Percentiles rank a stretch among this genome's conserved stretches.
Conservation (phyloP, 2,329 filamentous ascomycete genomes). For the Colletotrichum simmondsii region DNA sequence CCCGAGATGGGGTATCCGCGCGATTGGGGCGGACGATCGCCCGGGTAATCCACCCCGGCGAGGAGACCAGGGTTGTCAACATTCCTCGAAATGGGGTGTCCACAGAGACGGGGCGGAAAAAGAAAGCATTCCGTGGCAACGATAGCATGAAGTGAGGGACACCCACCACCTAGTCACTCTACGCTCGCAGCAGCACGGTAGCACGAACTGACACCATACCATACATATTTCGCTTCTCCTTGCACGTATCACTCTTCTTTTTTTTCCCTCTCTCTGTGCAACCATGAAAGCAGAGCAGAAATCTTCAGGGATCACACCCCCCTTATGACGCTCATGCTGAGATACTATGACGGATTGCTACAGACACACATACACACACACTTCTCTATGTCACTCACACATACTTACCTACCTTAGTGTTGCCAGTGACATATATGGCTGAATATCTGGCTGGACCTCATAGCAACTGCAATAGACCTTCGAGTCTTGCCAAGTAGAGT, state of each 20-base stretch:
- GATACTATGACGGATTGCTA: neutral
- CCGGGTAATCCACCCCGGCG: slow-evolving; percentile 28
- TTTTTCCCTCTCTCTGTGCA: neutral
- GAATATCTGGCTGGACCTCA: neutral
- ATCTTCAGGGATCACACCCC: neutral
- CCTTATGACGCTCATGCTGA: slow-evolving; percentile 4
- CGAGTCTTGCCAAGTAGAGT: slow-evolving; percentile 3
- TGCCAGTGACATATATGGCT: neutral
- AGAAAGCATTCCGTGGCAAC: slow-evolving; percentile 25
- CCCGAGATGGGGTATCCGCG: slow-evolving; percentile 22
- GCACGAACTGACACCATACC: neutral
- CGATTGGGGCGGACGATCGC: slow-evolving; percentile 28
- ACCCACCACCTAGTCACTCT: neutral
- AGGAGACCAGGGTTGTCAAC: neutral
- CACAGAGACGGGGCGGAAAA: slow-evolving; percentile 17
- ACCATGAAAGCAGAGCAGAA: neutral
- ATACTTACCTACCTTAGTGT: too few species aligned
- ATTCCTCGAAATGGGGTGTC: slow-evolving; percentile 9
- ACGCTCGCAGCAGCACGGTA: too few species aligned
- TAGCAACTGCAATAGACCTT: neutral
- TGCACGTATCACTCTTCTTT: neutral
- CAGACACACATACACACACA: neutral
- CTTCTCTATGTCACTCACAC: neutral
- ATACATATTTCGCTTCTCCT: neutral
- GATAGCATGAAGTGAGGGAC: slow-evolving; percentile 21